Evolutionary conservation across 305 asterid species (phyloP), one percentile per base, ranked within the genome.

Genomic region (Fraxinus latifolia): DNA sequence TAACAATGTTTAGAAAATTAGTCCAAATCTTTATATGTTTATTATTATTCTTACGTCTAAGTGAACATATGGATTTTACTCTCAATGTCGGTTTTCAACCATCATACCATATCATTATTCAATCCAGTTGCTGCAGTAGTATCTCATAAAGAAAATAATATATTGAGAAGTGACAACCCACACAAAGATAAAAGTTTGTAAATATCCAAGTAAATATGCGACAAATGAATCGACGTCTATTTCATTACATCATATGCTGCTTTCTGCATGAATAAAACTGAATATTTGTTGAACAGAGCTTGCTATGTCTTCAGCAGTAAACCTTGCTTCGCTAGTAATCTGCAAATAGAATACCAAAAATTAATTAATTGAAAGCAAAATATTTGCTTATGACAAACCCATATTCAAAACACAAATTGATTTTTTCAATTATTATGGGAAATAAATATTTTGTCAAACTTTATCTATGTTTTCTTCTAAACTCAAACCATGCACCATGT

Each of bases 211-310:
- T 32, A 72, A 5, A 5, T 7, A 21, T 74, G 50, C 9, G 34
- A 75, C n/a, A 8, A 23, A 75, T 15, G 21, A 39, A 76, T 25
- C 1, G 14, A 42, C 15, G 3, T 17, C 14, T 19, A 58, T 58
- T 58, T 58, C 33, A 12, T 37, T 11, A 19, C 77, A 75, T 90
- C 81, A 88, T 44, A 86, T 83, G 82, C 53, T 79, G 86, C 82
- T 85, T 81, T 86, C 89, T 85, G 93, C 95, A 85, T 95, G 91
- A 82, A 95, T 91, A 67, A 93, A 95, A 82, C 86, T 92, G 87
- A 95, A 93, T 84, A 94, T 94, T 83, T 94, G 98, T 85, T 95
- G 99, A 55, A 93, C 88, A 19, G 97, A 92, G 85, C 91, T 94
- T 65, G 99, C 99, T 58, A 95, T 88, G 79, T 94, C 95, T 81